Evolutionary conservation across 192 early-diverging fungal genomes (phyloP), one percentile per base, ranked within the genome.

Genomic region (Diversispora epigaea): DNA sequence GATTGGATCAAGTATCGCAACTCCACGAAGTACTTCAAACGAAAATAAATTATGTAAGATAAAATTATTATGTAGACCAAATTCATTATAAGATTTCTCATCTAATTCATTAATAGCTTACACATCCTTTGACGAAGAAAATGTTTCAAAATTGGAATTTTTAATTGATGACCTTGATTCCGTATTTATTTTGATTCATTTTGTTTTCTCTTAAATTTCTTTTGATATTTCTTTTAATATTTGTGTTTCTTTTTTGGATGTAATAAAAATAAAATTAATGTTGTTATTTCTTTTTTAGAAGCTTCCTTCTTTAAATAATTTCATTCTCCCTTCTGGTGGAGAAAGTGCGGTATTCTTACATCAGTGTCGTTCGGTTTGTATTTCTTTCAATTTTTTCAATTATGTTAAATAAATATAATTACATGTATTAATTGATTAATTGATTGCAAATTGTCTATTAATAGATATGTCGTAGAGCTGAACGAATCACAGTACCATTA

Each of bases 1-100:
- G 73, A 87, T 96, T 10, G 91, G 91, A 5, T 94, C 94, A n/a
- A 96, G 95, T 79, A 87, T 96, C 66, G 95, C 96, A 3, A 96
- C 95, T 10, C 95, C 95, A 21, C 79, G 92, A 41, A 80, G 76
- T 12, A 77, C 84, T 4, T 86, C 90, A 12, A 84, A 84, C 54
- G 85, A 91, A 60, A 77, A 68, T 46, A 84, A 88, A 63, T 76
- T 92, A 32, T 64, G 82, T 80, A 79, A 69, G 76, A 9, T 19
- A 46, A 44, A 49, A 22, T 9, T 47, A 63, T 45, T 21, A 4
- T 9, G 14, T 11, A 17, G 9, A 47, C 25, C 25, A 32, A 9
- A 22, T 22, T 22, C 11, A n/a, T 0, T 19, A 61, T 19, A 40
- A 43, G 17, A 19, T 21, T 3, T 49, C 15, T 19, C 7, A 15